A percentile compares a stretch with the other conserved stretches of the same genome.
phyloP scores from a whole-genome alignment of 2,329 filamentous ascomycete genomes.

The Raffaelea albimanens region DNA sequence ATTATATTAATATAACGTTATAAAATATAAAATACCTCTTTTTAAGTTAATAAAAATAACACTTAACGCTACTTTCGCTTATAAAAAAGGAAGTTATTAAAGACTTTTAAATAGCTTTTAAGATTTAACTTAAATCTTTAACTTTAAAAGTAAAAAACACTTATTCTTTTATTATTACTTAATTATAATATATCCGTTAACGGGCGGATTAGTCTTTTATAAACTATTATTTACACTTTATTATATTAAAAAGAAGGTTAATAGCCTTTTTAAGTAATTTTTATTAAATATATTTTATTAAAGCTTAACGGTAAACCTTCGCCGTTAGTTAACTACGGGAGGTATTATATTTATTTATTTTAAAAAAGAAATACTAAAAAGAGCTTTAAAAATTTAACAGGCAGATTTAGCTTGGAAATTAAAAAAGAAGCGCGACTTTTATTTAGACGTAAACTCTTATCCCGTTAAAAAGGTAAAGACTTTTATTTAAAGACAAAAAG shows the following conservation, averaged over 20 bases:
- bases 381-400: neutral
- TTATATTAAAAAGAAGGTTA: too few relatives aligned
- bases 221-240: neutral
- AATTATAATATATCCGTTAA: neutral
- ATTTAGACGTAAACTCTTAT: neutral
- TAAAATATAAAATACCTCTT: neutral
- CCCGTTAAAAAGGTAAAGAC: neutral
- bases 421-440: neutral
- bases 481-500: neutral
- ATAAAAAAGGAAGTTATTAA: neutral
- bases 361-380: neutral
- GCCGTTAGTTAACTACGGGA: neutral
- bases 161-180: neutral
- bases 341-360: neutral
- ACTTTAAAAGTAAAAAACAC: too few relatives aligned
- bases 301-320: neutral
- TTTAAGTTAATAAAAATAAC: neutral
- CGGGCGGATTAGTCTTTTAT: neutral
- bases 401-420: neutral
- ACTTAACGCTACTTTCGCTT: neutral
- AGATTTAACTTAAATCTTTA: neutral
- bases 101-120: neutral
- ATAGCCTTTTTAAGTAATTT: neutral
- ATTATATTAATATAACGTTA: neutral
- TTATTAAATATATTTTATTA: too few relatives aligned